Conservation (phyloP, 2,329 filamentous ascomycete genomes). For the Diaporthe amygdali region DNA sequence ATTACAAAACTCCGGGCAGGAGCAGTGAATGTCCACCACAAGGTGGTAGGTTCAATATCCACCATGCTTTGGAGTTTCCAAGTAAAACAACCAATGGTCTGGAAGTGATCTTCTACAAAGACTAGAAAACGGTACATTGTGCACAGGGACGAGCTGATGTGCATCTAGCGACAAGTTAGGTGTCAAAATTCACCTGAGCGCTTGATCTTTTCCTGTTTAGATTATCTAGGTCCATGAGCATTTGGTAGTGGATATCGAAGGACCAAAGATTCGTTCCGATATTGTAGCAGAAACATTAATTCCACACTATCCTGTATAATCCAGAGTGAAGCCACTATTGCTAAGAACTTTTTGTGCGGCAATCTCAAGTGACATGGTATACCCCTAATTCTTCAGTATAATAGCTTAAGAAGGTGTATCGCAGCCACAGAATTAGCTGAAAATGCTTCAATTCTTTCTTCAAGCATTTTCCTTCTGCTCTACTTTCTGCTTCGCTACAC, state of each 20-base stretch:
- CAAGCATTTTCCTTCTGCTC: neutral
- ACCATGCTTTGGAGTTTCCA: neutral
- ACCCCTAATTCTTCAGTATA: neutral
- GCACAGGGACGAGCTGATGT: neutral
- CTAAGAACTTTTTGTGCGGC: neutral
- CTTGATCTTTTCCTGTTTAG: neutral
- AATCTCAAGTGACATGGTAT: neutral
- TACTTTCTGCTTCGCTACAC: neutral
- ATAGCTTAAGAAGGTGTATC: neutral
- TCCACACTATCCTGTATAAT: neutral
- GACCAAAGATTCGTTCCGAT: neutral
- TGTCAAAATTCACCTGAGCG: neutral
- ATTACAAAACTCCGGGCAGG: neutral
- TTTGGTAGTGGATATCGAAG: neutral
- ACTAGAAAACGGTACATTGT: neutral
- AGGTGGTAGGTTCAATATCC: neutral
- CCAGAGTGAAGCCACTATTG: neutral
- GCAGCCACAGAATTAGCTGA: neutral
- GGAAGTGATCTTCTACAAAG: neutral
- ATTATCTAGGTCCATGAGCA: neutral
- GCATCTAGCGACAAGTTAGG: neutral
- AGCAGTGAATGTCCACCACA: neutral
- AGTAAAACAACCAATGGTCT: neutral
- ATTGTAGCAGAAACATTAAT: neutral
- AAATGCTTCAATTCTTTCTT: neutral